Evolutionary conservation across 1,284 basidiomycete genomes (phyloP).

Genomic region (Ustilago tritici): DNA sequence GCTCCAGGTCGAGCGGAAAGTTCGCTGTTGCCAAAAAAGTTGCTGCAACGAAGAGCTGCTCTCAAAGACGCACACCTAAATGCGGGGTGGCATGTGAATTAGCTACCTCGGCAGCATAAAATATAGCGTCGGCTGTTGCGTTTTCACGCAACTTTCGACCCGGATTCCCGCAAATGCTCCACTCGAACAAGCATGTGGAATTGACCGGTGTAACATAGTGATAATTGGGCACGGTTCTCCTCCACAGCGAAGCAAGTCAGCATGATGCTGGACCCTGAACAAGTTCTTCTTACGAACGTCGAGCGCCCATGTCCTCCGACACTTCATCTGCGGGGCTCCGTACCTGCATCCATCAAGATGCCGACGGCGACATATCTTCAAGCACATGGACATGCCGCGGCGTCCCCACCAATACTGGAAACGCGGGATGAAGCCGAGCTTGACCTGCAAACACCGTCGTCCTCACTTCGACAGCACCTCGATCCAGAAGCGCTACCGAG

Average conservation of each 20-base stretch:
- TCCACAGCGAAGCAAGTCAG: neutral
- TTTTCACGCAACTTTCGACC: conserved; percentile 27
- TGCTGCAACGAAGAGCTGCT: neutral
- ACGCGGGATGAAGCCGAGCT: conserved; percentile 1
- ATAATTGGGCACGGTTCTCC: conserved; percentile 8
- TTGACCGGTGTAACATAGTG: neutral
- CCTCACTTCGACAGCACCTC: conserved; percentile 35
- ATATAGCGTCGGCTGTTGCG: neutral
- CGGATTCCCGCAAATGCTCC: neutral
- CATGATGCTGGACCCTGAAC: conserved; percentile 23
- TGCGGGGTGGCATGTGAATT: conserved; percentile 16
- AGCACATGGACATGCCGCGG: no score
- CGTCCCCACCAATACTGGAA: neutral
- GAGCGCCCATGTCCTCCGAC: neutral
- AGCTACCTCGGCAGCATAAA: conserved; percentile 6
- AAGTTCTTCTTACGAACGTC: neutral
- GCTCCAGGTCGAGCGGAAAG: conserved; percentile 2
- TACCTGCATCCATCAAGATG: conserved; percentile 8
- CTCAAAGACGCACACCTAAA: neutral
- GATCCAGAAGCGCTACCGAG: conserved; percentile 39
- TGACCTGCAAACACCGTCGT: conserved; percentile 32
- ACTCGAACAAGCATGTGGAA: neutral
- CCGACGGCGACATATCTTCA: conserved; percentile 14
- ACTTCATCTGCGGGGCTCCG: neutral
- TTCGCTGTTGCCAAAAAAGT: conserved; percentile 2